These are phyloP conservation scores for Cladorrhinum sp. DNA, from an alignment of 2,329 filamentous ascomycete genomes.

Conservation along the genomic window DNA sequence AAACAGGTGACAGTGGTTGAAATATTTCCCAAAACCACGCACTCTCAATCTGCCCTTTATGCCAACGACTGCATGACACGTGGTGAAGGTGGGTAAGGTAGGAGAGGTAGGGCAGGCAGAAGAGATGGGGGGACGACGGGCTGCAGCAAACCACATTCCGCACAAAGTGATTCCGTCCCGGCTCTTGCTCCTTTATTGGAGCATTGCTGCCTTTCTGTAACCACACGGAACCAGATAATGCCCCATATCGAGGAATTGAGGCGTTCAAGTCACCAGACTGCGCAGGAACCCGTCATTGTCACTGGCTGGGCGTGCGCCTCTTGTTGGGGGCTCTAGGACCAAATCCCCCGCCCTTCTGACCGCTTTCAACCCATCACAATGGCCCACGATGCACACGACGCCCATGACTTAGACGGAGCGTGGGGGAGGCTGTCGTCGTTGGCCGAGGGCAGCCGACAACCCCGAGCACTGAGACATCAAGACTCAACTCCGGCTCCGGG, in stretches of 20 bases:
- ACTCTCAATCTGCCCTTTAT: slow-evolving; percentile 12
- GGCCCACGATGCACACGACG: slow-evolving; percentile 14
- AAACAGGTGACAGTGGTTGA: neutral
- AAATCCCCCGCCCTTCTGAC: neutral
- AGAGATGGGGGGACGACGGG: neutral
- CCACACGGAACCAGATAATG: neutral
- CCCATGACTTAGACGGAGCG: slow-evolving; percentile 12
- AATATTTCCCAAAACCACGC: slow-evolving; percentile 9
- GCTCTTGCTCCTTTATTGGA: neutral
- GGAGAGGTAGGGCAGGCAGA: neutral
- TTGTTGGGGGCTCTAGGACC: neutral
- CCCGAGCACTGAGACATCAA: neutral
- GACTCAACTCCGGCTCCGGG: neutral
- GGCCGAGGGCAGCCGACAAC: neutral
- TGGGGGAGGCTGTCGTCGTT: slow-evolving; percentile 5
- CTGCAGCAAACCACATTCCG: neutral
- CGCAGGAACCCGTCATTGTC: slow-evolving; percentile 32
- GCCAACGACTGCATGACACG: slow-evolving; percentile 30
- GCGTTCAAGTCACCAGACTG: slow-evolving; percentile 28
- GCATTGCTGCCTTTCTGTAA: neutral
- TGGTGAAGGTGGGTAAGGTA: slow-evolving; percentile 22
- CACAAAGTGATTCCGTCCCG: neutral
- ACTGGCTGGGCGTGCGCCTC: slow-evolving; percentile 16
- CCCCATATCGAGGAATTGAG: neutral
- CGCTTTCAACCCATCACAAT: slow-evolving; percentile 18